Base-by-base conservation (phyloP, 2,329 filamentous ascomycete species). In the Trichoderma hamatum region DNA sequence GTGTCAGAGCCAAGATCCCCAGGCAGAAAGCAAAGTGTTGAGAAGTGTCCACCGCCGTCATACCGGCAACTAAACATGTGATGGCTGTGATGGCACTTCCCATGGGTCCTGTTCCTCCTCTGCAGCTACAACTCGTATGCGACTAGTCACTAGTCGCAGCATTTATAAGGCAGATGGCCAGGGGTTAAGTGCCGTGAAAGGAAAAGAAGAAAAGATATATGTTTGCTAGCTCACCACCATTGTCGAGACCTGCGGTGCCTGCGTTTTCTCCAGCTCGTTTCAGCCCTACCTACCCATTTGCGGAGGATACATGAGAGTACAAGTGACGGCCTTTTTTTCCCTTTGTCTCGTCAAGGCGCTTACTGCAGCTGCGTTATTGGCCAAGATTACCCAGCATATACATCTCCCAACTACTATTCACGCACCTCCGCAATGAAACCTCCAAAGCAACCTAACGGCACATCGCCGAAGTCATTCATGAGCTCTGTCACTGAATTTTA, bases 401-500 rank as follows among this genome's bases (percentile, higher is more conserved):
- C 11, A 16, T 36, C n/a, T 51, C 13, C 55, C 28, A 28, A 26
- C 43, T 19, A 19, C 28, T 32, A 19, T 36, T 36, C 39, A 28
- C 52, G 10, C 54, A 6, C 26, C n/a, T 46, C 24, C 13, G 24
- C 67, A 9, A 34, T 34, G 52, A 59, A 58, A 59, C 32, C 55
- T 43, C 6, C 51, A 51, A 36, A 28, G 28, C 54, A 11, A 4
- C 52, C 26, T 36, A 67, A 67, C n/a, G 63, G 39, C 34, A 54
- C 26, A 26, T 46, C 63, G 6, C 30, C 63, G 21, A 67, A 24
- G 10, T 49, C 52, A 52, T 66, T 61, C 65, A 80, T 80, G 78
- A 72, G 71, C 65, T 69, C 71, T 9, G 72, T 72, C 60, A 88
- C 84, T 51, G 80, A 84, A 63, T 88, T 87, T 78, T 85, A 87